phyloP scores from a whole-genome alignment of 768 basidiomycete species.

The Pleurotus platypus region DNA sequence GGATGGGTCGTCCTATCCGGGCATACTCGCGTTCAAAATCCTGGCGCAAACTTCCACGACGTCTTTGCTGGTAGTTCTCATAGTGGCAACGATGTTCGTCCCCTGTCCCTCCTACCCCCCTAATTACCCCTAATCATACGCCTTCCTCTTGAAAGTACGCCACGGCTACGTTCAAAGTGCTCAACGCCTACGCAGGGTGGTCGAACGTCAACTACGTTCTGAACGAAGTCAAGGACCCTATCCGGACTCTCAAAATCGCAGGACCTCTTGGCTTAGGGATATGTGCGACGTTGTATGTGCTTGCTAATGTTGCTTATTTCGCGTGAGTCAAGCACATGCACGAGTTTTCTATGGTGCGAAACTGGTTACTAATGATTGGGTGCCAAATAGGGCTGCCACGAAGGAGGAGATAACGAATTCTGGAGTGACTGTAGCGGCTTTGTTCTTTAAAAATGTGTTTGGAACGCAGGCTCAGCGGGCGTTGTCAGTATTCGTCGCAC shows the following conservation, averaged over 20 bases:
- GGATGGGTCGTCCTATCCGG: slow-evolving; percentile 60
- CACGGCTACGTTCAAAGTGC: slow-evolving; percentile 57
- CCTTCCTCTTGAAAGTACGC: slow-evolving; percentile 39
- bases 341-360: too few species aligned
- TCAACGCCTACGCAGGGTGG: slow-evolving; percentile 45
- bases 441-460: slow-evolving; percentile 61
- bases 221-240: slow-evolving; percentile 57
- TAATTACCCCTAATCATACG: slow-evolving; percentile 20
- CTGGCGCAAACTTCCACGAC: slow-evolving; percentile 48
- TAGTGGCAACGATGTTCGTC: slow-evolving; percentile 32
- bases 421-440: slow-evolving; percentile 53
- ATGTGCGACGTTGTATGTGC: slow-evolving; percentile 47
- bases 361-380: too few species aligned
- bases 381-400: slow-evolving; percentile 30
- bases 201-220: slow-evolving; percentile 56
- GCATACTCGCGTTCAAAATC: slow-evolving; percentile 44
- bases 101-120: background rate
- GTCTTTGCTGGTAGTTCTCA: slow-evolving; percentile 53
- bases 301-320: slow-evolving; percentile 60
- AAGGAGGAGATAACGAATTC: slow-evolving; percentile 44
- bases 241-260: slow-evolving; percentile 59
- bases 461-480: slow-evolving; percentile 49
- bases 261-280: slow-evolving; percentile 56
- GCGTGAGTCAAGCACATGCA: slow-evolving; percentile 21
- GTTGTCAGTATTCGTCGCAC: slow-evolving; percentile 53